Evolutionary conservation across 2,329 filamentous ascomycete species (phyloP).

Genomic region (Ascochyta lentis): DNA sequence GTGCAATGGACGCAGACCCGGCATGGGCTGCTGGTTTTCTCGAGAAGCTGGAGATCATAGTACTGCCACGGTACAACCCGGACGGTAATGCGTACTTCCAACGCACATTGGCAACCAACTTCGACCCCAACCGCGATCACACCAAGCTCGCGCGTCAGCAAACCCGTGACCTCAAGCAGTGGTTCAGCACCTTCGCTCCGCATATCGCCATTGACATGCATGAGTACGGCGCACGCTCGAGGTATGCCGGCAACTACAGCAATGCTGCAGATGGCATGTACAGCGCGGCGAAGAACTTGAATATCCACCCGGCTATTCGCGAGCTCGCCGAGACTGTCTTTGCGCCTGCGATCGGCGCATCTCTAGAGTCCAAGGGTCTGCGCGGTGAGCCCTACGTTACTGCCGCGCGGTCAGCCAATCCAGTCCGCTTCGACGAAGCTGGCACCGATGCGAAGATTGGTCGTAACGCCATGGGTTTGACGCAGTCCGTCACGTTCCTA

Average conservation of each 20-base stretch:
- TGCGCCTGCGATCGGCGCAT: slow-evolving; percentile 40
- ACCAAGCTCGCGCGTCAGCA: slow-evolving; percentile 46
- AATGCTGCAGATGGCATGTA: slow-evolving; percentile 47
- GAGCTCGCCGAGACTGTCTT: slow-evolving; percentile 45
- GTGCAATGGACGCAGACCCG: slow-evolving; percentile 43
- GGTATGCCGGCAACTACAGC: slow-evolving; percentile 38
- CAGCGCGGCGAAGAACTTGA: slow-evolving; percentile 47
- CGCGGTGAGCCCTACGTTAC: slow-evolving; percentile 47
- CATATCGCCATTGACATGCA: slow-evolving; percentile 49
- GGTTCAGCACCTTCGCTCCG: slow-evolving; percentile 40
- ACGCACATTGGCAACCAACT: slow-evolving; percentile 44
- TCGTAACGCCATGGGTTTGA: slow-evolving; percentile 47
- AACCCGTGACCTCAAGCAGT: slow-evolving; percentile 44
- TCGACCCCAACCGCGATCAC: slow-evolving; percentile 49
- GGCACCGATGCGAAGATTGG: slow-evolving; percentile 48
- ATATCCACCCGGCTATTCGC: slow-evolving; percentile 45
- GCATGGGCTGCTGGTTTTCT: slow-evolving; percentile 42
- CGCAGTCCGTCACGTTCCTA: slow-evolving; percentile 45
- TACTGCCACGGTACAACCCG: slow-evolving; percentile 47
- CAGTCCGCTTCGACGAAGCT: slow-evolving; percentile 40
- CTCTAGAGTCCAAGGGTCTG: slow-evolving; percentile 34
- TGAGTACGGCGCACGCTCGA: slow-evolving; percentile 40
- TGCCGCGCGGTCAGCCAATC: slow-evolving; percentile 29
- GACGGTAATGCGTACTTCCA: slow-evolving; percentile 49
- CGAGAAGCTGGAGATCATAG: slow-evolving; percentile 42